Base-by-base conservation (phyloP, 805 yeast genomes). In the Metschnikowia drakensbergensis region DNA sequence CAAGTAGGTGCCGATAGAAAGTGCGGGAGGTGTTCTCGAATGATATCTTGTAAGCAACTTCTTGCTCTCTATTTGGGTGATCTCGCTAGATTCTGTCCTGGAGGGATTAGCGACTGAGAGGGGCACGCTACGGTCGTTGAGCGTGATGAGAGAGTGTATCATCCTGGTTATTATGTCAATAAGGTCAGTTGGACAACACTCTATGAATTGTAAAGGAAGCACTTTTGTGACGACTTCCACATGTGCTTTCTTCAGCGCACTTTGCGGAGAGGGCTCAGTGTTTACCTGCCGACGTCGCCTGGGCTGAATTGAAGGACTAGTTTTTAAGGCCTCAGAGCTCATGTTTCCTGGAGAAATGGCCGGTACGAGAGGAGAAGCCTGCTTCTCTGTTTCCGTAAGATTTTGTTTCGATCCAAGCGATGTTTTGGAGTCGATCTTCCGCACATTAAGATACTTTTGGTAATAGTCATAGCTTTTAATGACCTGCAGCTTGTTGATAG, bases 11-110 rank as follows among this genome's bases (percentile, higher is more conserved):
- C 78, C 79, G 11, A 90, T 81, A 5, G 96, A 84, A 38, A 92
- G 92, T 13, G 79, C 79, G 0, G 99, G 98, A 3, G 97, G 96
- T 0, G 92, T 83, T 53, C 97, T 76, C 3, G 97, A 90, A 65
- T 92, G 99, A 65, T 92, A 92, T 54, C 98, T 72, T 1, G 99
- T 92, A 45, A 94, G 74, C 35, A 59, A 45, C 55, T 59, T 53
- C 45, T 55, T 59, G 25, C 38, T 50, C 29, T 54, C 53, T 6
- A 53, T 57, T 13, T 53, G 51, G 8, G 52, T 64, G 60, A 71
- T 25, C 59, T 58, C 28, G 58, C 54, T 29, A 17, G 58, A 31
- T 6, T 57, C 46, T 3, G 53, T 40, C 4, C 57, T 50, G 8
- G 56, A 42, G 2, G 71, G 71, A 35, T 60, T 54, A 3, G 68